phyloP scores from a whole-genome alignment of 345 rosid genomes.

The Acer yangbiense region DNA sequence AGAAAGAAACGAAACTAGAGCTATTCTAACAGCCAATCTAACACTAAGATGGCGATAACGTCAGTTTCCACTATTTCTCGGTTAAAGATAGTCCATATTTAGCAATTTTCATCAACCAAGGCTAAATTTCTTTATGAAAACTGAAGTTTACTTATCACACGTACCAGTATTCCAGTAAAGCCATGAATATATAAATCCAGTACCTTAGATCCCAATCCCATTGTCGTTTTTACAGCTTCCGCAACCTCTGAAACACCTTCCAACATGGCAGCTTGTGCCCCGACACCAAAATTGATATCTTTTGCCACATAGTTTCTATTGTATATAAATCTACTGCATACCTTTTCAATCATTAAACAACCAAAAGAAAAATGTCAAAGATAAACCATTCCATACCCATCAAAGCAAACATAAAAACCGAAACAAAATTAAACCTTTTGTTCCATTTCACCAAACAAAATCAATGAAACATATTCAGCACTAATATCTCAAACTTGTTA shows the following conservation, averaged over 20 bases:
- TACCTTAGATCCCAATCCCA: slow-evolving; percentile 85
- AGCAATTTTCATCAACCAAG: neutral
- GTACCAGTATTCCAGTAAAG: neutral
- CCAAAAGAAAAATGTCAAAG: slow-evolving; percentile 10
- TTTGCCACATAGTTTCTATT: slow-evolving; percentile 78
- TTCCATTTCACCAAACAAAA: neutral
- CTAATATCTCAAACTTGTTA: too few relatives aligned
- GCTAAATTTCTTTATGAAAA: neutral
- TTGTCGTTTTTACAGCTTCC: slow-evolving; percentile 90
- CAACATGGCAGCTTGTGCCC: slow-evolving; percentile 85
- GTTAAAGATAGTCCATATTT: neutral
- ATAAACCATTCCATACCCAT: neutral
- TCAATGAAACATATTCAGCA: neutral
- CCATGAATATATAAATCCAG: neutral
- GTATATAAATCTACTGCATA: slow-evolving; percentile 47
- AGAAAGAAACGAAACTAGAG: neutral
- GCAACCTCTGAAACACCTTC: slow-evolving; percentile 94
- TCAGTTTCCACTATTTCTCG: neutral
- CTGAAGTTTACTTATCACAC: neutral
- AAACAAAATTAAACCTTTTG: neutral
- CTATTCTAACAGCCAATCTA: neutral
- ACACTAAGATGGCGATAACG: neutral
- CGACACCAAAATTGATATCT: slow-evolving; percentile 79
- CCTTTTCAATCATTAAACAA: slow-evolving; percentile 39
- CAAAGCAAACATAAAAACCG: neutral